Evolutionary conservation across 176 grass and related monocot species (phyloP), one percentile per base, ranked within the genome.

Genomic region (Raddia guianensis): DNA sequence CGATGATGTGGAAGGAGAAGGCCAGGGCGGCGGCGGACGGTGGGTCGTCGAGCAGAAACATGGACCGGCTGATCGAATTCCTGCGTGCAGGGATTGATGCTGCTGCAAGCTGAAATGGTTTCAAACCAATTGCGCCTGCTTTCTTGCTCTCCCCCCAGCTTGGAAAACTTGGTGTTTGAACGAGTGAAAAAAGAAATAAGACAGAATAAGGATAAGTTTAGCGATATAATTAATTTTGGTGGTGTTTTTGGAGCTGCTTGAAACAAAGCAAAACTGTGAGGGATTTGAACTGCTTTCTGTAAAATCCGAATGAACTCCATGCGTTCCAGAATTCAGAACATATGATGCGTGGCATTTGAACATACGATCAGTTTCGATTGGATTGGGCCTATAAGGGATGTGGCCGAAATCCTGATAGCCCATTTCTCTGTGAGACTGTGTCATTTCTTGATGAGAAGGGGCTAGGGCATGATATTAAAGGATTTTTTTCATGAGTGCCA

Each of bases 1-100:
- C 83, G 0, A 32, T 6, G 12, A 54, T 68, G 50, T 93, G 84
- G 94, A 93, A 87, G 73, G 53, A 83, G 70, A 94, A 51, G 46
- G 75, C 88, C 5, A 43, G 21, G 34, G 88, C 82, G 18, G 63
- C 72, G 34, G 20, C 15, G 66, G 58, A 49, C 16, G 70, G 51
- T 12, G 79, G 84, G 3, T 47, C 74, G 12, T 89, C 87, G 2
- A 81, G n/a, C 50, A 19, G 32, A 20, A 80, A 80, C 65, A 0
- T 69, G 64, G 77, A 58, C 13, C 12, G n/a, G 14, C 64, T 91
- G 64, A 35, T 91, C 13, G 4, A 77, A 4, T 80, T 83, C 66
- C 20, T 85, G 33, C 21, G 70, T 8, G 64, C 61, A 46, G 64
- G 70, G 73, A 84, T 34, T 63, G 80, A 68, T 44, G 49, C 16